phyloP scores from a whole-genome alignment of 1,284 basidiomycete species.

The Naganishia sp. region DNA sequence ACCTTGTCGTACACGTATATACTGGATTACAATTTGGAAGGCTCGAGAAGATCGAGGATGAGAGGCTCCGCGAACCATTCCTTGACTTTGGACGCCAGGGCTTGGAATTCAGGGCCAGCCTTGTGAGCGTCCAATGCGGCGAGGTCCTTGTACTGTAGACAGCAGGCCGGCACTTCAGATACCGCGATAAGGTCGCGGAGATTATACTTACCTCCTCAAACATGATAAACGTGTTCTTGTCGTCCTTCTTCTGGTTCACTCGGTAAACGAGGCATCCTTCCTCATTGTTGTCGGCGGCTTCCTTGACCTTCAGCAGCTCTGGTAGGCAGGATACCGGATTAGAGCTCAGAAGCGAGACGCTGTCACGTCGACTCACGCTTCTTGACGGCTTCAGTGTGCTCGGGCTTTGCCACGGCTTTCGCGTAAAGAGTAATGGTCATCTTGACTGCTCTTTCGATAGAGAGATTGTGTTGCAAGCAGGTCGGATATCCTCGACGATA shows the following conservation, averaged over 20 bases:
- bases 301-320: slow-evolving; percentile 21
- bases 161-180: too few species aligned
- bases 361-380: slow-evolving; percentile 15
- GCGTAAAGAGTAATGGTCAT: slow-evolving; percentile 30
- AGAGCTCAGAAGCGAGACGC: neutral
- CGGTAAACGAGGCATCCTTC: slow-evolving; percentile 28
- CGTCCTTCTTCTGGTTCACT: slow-evolving; percentile 11
- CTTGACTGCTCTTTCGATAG: neutral
- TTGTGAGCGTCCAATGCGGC: slow-evolving; percentile 26
- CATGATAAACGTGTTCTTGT: slow-evolving; percentile 27
- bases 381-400: slow-evolving; percentile 23
- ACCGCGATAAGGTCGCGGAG: neutral
- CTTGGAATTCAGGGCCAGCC: slow-evolving; percentile 25
- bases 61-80: slow-evolving; percentile 27
- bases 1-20: too few species aligned
- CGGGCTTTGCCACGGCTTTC: slow-evolving; percentile 23
- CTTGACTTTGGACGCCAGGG: slow-evolving; percentile 3
- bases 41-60: slow-evolving; percentile 16
- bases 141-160: slow-evolving; percentile 21
- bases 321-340: neutral
- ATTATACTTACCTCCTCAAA: slow-evolving; percentile 29
- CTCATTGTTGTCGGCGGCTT: slow-evolving; percentile 26
- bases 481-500: neutral
- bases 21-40: slow-evolving; percentile 12
- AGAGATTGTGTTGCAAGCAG: too few species aligned